A percentile compares a stretch with the other conserved stretches of the same genome.
Evolutionary conservation across 768 basidiomycete genomes (phyloP).

Genomic region (Kwoniella sp.): DNA sequence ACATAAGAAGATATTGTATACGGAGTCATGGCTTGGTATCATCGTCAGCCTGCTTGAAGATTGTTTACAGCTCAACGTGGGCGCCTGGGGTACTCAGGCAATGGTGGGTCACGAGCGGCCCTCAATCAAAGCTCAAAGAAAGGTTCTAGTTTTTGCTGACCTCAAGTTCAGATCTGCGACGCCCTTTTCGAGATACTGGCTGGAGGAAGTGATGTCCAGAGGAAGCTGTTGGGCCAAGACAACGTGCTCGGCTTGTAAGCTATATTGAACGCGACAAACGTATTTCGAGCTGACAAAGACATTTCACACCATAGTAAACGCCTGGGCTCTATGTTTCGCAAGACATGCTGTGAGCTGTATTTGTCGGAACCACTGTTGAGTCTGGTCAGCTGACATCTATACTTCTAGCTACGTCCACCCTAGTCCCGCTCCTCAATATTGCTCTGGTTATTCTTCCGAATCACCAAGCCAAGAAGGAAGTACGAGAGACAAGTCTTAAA

Average conservation of each 20-base stretch:
- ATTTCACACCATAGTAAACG: not conserved
- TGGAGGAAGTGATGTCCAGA: not conserved
- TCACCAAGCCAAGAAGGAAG: not conserved
- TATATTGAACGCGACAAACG: not conserved
- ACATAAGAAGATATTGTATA: constrained; percentile 6
- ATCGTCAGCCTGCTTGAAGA: constrained; percentile 5
- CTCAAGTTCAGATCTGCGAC: not conserved
- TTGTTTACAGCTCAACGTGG: constrained; percentile 4
- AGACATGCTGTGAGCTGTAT: not conserved
- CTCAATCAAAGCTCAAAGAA: too few species aligned
- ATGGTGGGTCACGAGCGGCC: too few species aligned
- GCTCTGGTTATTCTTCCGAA: not conserved
- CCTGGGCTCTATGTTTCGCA: not conserved
- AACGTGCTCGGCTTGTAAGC: constrained; percentile 3
- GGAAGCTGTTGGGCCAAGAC: not conserved
- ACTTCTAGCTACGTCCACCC: not conserved
- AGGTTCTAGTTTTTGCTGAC: too few species aligned
- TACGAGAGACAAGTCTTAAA: not conserved
- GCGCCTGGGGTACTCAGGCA: not conserved
- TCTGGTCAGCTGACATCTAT: not conserved
- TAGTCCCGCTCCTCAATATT: not conserved
- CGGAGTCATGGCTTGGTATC: constrained; percentile 14
- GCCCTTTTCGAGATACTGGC: not conserved
- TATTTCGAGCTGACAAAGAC: too few species aligned
- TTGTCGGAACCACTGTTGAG: too few species aligned